Conservation (phyloP, 306 rosid genomes). For the Fagus sylvatica region DNA sequence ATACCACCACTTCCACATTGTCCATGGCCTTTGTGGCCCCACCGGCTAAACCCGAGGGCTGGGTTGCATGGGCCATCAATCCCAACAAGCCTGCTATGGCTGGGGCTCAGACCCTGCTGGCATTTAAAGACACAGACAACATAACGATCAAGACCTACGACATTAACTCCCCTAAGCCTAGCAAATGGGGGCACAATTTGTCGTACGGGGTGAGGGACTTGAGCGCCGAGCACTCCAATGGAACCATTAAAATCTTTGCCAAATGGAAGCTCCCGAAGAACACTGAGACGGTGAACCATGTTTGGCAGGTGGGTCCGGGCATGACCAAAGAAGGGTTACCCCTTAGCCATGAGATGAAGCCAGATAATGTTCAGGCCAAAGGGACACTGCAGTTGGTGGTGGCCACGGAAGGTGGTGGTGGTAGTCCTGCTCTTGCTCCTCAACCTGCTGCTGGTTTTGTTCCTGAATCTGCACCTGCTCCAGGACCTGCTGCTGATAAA, state of each 20-base stretch:
- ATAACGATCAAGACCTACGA: conserved; percentile 32
- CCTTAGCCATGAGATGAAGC: neutral
- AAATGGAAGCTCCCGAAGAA: conserved; percentile 43
- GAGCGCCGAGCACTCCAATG: conserved; percentile 17
- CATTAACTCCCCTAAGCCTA: conserved; percentile 16
- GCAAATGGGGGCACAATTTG: conserved; percentile 13
- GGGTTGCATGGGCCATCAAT: conserved; percentile 79
- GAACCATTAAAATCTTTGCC: conserved; percentile 40
- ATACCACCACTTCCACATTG: conserved; percentile 55
- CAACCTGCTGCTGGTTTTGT: too few species aligned
- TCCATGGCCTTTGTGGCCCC: conserved; percentile 57
- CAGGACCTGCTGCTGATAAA: neutral
- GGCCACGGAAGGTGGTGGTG: neutral
- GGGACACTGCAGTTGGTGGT: neutral
- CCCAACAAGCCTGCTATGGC: conserved; percentile 51
- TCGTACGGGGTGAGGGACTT: conserved; percentile 39
- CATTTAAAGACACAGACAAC: conserved; percentile 22
- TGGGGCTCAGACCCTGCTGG: conserved; percentile 59
- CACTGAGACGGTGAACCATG: conserved; percentile 32
- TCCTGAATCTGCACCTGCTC: neutral
- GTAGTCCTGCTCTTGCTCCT: neutral
- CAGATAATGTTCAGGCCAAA: conserved; percentile 23
- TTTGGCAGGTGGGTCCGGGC: conserved; percentile 77
- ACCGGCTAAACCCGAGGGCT: conserved; percentile 40
- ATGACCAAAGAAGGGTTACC: conserved; percentile 12